Evolutionary conservation across 176 grass and related monocot species (phyloP).

Genomic region (Themeda triandra): DNA sequence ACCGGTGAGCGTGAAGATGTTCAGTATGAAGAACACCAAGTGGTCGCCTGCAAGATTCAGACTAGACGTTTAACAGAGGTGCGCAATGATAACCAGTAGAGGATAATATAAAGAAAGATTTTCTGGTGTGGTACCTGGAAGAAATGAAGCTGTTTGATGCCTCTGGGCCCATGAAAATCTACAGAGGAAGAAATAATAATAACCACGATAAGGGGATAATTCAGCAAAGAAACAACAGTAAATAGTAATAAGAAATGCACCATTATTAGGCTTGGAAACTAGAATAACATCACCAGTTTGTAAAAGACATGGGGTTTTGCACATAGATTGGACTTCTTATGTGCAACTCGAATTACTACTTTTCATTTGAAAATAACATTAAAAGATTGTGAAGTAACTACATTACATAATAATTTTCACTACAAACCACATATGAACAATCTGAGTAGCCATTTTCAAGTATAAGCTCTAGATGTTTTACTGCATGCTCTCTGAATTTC

Average conservation of each 20-base stretch:
- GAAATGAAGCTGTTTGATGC: conserved; percentile 48
- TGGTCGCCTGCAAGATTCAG: conserved; percentile 47
- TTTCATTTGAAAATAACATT: neutral
- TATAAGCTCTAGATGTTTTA: neutral
- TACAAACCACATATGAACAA: neutral
- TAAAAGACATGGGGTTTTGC: neutral
- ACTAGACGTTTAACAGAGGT: neutral
- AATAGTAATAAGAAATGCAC: neutral
- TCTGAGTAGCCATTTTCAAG: neutral
- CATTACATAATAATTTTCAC: neutral
- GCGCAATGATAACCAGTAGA: no score
- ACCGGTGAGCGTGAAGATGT: conserved; percentile 28
- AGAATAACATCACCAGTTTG: neutral
- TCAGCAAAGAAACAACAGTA: neutral
- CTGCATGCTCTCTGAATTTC: neutral
- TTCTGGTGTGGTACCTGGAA: conserved; percentile 39
- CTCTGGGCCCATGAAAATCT: conserved; percentile 74
- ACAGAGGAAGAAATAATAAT: neutral
- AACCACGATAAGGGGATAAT: neutral
- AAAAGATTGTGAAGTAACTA: neutral
- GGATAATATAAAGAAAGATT: no score
- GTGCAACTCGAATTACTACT: neutral
- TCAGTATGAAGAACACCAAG: conserved; percentile 59
- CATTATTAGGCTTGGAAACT: neutral
- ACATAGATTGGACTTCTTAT: neutral